Evolutionary conservation across 164 flowering plant genomes (phyloP).

Genomic region (Hamamelis virginiana): DNA sequence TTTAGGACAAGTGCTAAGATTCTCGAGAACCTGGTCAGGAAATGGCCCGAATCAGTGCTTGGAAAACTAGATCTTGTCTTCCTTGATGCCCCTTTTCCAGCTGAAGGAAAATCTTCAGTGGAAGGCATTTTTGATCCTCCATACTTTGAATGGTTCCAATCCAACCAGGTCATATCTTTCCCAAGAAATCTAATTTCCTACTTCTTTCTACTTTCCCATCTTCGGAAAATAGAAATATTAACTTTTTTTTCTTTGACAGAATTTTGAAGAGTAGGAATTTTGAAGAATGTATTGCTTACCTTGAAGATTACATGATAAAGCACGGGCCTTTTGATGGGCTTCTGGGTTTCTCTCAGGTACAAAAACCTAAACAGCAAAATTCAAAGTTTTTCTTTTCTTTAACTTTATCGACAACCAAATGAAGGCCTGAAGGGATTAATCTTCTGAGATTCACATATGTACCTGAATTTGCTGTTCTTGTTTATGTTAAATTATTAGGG

Average conservation of each 20-base stretch:
- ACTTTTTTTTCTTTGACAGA: slow-evolving; percentile 19
- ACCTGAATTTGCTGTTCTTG: background rate
- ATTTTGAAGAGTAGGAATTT: slow-evolving; percentile 32
- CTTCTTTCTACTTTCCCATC: background rate
- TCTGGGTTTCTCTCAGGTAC: slow-evolving; percentile 47
- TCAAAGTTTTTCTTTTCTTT: background rate
- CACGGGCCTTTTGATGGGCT: slow-evolving; percentile 54
- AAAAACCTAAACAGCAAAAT: too few species aligned
- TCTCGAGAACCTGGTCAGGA: slow-evolving; percentile 24
- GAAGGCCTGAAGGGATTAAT: too few species aligned
- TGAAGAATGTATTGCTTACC: slow-evolving; percentile 38
- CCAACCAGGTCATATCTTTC: slow-evolving; percentile 3
- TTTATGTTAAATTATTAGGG: slow-evolving; percentile 27
- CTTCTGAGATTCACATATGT: background rate
- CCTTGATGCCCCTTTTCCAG: slow-evolving; percentile 47
- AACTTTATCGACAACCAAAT: too few species aligned
- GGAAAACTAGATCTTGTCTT: slow-evolving; percentile 40
- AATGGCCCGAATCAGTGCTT: slow-evolving; percentile 43
- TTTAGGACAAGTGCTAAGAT: slow-evolving; percentile 48
- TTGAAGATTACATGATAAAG: slow-evolving; percentile 43
- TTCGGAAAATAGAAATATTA: background rate
- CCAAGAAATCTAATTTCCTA: background rate
- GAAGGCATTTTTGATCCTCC: slow-evolving; percentile 56
- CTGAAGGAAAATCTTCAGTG: slow-evolving; percentile 37
- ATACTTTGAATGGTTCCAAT: slow-evolving; percentile 52